These are phyloP conservation scores for Coleophoma eucalyptorum DNA, from an alignment of 2,329 filamentous ascomycete genomes.

Conservation along the genomic window DNA sequence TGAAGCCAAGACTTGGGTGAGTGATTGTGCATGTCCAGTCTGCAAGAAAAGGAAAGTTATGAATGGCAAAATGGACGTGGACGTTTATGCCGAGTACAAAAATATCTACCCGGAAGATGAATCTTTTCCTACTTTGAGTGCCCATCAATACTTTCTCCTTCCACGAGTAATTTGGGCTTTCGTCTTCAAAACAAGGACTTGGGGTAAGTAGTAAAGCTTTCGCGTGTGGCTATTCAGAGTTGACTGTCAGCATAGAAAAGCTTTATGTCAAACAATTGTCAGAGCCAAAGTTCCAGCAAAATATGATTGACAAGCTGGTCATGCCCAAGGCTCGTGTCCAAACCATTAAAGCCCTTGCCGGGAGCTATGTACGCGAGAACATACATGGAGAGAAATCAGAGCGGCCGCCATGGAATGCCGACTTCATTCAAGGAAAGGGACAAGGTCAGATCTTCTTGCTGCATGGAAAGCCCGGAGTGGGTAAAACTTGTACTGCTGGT, in stretches of 20 bases:
- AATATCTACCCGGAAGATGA: neutral
- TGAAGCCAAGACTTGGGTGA: constrained; percentile 1
- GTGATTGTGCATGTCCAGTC: constrained; percentile 1
- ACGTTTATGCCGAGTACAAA: neutral
- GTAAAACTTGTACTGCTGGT: constrained; percentile 25
- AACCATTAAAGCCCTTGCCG: constrained; percentile 19
- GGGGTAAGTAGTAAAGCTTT: constrained; percentile 1
- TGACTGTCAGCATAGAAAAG: constrained; percentile 8
- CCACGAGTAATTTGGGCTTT: constrained; percentile 1
- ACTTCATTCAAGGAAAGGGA: constrained; percentile 5
- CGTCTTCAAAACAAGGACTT: constrained; percentile 8
- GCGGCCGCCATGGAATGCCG: constrained; percentile 1
- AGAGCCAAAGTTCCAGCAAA: constrained; percentile 12
- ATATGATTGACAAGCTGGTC: constrained; percentile 10
- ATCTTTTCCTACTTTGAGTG: neutral
- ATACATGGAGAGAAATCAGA: constrained; percentile 8
- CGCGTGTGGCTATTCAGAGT: neutral
- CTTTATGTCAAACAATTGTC: constrained; percentile 20
- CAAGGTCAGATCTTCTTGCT: constrained; percentile 5
- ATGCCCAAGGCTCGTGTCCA: constrained; percentile 22
- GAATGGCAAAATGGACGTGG: neutral
- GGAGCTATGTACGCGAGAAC: constrained; percentile 4
- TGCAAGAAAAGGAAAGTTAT: neutral
- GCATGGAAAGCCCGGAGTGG: constrained; percentile 7
- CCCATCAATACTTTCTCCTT: constrained; percentile 3